Base-by-base conservation (phyloP, 2,329 filamentous ascomycete genomes). In the Xylariaceae sp. region DNA sequence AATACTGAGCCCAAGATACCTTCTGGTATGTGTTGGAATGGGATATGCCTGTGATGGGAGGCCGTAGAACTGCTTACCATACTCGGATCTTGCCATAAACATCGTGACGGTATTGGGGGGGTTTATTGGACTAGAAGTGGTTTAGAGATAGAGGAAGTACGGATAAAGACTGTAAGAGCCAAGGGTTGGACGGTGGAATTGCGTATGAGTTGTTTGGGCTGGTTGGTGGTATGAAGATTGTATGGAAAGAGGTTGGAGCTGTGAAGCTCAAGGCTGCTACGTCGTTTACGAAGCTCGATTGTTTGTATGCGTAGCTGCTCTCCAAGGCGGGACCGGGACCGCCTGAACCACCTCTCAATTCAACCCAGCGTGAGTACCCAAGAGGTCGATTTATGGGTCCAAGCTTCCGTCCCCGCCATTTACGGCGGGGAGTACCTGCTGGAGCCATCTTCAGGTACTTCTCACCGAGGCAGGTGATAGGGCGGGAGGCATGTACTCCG, bases 1-100 rank as follows among this genome's bases (percentile, higher is more conserved):
- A 66, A 61, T 44, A 37, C 7, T 53, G 39, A 37, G 44, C 53
- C 67, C 17, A 15, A 51, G 11, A 39, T 45, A 10, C n/a, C 37
- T 42, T 9, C 5, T 42, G 9, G 9, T 5, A 42, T 42, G 37
- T 10, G 55, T 6, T 44, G 48, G 57, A 9, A 17, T 50, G 2
- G 49, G 61, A 57, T 62, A 66, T 42, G 62, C 57, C 58, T 53
- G 47, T n/a, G 49, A 15, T 15, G 66, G 57, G 55, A 61, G 66
- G 63, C 63, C 66, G 57, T 63, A 64, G 64, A 59, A 66, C 57
- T 73, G 75, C 88, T 81, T 84, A 94, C 93, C 94, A 82, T 99
- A 99, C 93, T 99, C 94, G 75, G 93, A 97, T 81, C 94, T 90
- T 84, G 94, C 92, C 85, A 99, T 97, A 86, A 99, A 99, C 94